Evolutionary conservation across 2,329 filamentous ascomycete genomes (phyloP).

Genomic region (Claviceps capensis): DNA sequence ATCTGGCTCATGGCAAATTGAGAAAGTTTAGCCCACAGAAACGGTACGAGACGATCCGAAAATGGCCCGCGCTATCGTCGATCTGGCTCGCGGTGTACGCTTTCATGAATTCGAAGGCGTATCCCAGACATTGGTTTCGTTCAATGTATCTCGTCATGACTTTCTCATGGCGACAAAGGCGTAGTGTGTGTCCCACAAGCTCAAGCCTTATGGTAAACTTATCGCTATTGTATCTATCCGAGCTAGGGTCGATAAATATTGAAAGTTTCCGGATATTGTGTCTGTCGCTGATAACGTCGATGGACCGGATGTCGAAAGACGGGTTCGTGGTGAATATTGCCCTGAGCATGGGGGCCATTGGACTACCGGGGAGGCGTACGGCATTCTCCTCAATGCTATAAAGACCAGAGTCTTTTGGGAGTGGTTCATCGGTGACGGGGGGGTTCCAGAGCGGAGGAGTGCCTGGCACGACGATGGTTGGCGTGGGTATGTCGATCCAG

Average conservation of each 20-base stretch:
- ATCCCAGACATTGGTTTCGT: slow-evolving; percentile 24
- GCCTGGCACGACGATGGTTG: slow-evolving; percentile 33
- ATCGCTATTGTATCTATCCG: slow-evolving; percentile 12
- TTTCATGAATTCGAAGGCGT: slow-evolving; percentile 31
- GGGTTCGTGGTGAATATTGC: slow-evolving; percentile 25
- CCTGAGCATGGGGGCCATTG: slow-evolving; percentile 33
- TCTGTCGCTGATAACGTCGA: slow-evolving; percentile 31
- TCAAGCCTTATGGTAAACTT: slow-evolving; percentile 30
- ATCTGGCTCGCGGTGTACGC: slow-evolving; percentile 23
- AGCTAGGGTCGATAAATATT: slow-evolving; percentile 22
- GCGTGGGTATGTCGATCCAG: slow-evolving; percentile 27
- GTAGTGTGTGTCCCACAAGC: slow-evolving; percentile 20
- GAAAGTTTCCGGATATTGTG: slow-evolving; percentile 36
- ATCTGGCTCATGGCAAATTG: slow-evolving; percentile 29
- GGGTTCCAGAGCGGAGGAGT: slow-evolving; percentile 21
- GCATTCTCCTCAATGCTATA: slow-evolving; percentile 32
- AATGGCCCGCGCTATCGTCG: slow-evolving; percentile 25
- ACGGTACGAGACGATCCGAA: slow-evolving; percentile 30
- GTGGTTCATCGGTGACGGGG: slow-evolving; percentile 8
- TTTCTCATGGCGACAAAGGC: slow-evolving; percentile 23
- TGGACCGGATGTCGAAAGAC: slow-evolving; percentile 20
- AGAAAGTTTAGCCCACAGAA: slow-evolving; percentile 27
- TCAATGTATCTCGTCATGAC: slow-evolving; percentile 16
- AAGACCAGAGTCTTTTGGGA: slow-evolving; percentile 25
- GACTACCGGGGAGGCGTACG: slow-evolving; percentile 26